A percentile compares a stretch with the other conserved stretches of the same genome.
These are phyloP conservation scores for Aspergillus egyptiacus DNA, from an alignment of 495 filamentous ascomycete species.

Conservation along the genomic window DNA sequence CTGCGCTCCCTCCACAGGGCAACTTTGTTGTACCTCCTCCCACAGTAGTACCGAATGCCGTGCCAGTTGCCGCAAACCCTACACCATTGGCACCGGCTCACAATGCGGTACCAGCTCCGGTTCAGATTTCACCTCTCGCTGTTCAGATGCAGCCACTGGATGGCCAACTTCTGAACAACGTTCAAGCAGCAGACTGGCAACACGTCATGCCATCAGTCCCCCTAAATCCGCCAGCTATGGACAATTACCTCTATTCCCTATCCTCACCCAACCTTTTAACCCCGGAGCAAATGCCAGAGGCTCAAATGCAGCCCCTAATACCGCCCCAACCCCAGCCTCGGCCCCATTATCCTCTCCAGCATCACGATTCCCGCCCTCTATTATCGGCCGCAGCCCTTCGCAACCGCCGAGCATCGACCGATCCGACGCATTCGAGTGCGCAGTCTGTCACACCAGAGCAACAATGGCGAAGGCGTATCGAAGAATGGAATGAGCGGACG, in stretches of 20 bases:
- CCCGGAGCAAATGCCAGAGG: conserved; percentile 14
- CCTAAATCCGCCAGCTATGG: conserved; percentile 16
- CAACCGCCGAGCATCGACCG: conserved; percentile 34
- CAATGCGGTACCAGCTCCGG: conserved; percentile 12
- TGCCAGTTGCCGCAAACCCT: conserved; percentile 11
- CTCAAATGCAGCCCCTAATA: neutral
- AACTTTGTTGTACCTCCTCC: neutral
- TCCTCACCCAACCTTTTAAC: conserved; percentile 36
- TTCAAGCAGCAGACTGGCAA: conserved; percentile 4
- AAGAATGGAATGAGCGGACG: conserved; percentile 42
- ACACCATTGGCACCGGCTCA: conserved; percentile 9
- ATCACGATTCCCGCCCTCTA: conserved; percentile 13
- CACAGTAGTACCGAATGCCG: neutral
- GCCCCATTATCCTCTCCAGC: conserved; percentile 15
- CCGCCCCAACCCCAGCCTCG: neutral
- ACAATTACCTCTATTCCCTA: conserved; percentile 31
- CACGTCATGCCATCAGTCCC: conserved; percentile 18
- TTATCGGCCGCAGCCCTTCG: conserved; percentile 11
- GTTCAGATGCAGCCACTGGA: neutral
- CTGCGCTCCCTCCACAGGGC: neutral
- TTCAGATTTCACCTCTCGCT: neutral
- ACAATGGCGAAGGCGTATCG: conserved; percentile 40
- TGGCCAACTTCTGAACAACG: neutral
- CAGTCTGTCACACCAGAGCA: conserved; percentile 32
- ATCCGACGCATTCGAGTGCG: conserved; percentile 29